Percentiles rank a stretch among this genome's conserved stretches.
These are phyloP conservation scores for Cladosporium velox DNA, from an alignment of 2,329 filamentous ascomycete species.

Conservation along the genomic window DNA sequence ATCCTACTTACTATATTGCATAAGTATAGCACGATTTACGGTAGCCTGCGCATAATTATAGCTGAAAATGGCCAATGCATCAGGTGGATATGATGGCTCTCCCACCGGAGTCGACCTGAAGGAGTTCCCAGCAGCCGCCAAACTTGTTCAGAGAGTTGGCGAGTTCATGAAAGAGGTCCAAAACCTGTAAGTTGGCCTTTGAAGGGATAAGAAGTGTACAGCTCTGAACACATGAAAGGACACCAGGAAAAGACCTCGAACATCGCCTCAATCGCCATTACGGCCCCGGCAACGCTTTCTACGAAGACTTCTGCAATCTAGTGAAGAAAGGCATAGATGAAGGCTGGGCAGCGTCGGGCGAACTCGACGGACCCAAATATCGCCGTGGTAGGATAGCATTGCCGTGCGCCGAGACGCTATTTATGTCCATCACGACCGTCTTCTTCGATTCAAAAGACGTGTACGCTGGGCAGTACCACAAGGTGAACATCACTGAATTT, in stretches of 20 bases:
- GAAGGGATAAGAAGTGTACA: background rate
- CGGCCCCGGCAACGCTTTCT: conserved; percentile 40
- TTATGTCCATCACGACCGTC: conserved; percentile 59
- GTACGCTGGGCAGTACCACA: conserved; percentile 54
- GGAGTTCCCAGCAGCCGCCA: conserved; percentile 27
- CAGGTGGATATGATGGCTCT: conserved; percentile 27
- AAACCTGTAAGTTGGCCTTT: conserved; percentile 24
- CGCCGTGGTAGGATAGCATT: conserved; percentile 48
- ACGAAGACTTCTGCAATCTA: conserved; percentile 40
- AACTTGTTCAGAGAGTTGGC: conserved; percentile 26
- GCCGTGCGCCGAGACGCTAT: conserved; percentile 51
- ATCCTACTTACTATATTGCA: background rate
- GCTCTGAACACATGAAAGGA: conserved; percentile 27
- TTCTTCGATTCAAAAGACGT: conserved; percentile 56
- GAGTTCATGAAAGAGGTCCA: conserved; percentile 32
- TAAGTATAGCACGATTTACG: background rate
- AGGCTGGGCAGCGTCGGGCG: conserved; percentile 41
- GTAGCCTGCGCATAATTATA: background rate
- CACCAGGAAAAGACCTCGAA: conserved; percentile 41
- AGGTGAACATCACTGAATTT: background rate
- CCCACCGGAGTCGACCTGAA: conserved; percentile 29
- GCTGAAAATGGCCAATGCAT: background rate
- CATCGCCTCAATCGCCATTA: conserved; percentile 38
- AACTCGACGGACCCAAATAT: conserved; percentile 48
- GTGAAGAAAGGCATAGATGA: conserved; percentile 40